These are phyloP conservation scores for Saksenaea oblongispora DNA, from an alignment of 371 early-diverging fungal genomes.

Conservation along the genomic window DNA sequence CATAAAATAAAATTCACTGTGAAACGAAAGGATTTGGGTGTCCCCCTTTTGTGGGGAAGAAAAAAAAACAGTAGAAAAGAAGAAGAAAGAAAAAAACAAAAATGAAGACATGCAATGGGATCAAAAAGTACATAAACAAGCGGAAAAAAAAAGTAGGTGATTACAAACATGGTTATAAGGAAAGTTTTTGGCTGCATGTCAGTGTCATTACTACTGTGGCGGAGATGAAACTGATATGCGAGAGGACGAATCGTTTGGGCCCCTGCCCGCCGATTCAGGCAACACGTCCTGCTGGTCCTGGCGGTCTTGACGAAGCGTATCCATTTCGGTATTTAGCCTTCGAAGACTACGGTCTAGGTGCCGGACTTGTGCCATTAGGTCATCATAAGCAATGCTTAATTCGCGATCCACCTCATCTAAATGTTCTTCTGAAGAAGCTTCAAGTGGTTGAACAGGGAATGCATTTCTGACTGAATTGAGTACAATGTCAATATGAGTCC, in stretches of 20 bases:
- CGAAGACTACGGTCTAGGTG: conserved; percentile 28
- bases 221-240: background rate
- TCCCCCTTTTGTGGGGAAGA: background rate
- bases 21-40: background rate
- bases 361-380: conserved; percentile 29
- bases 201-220: background rate
- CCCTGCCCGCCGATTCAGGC: background rate
- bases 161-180: background rate
- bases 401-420: conserved; percentile 31
- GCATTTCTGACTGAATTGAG: conserved; percentile 12
- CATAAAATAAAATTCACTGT: background rate
- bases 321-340: conserved; percentile 22
- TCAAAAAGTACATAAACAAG: background rate
- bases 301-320: conserved; percentile 10
- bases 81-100: background rate
- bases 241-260: background rate
- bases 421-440: conserved; percentile 21
- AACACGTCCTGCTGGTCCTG: background rate
- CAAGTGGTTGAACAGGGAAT: background rate
- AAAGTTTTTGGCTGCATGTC: background rate
- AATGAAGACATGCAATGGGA: background rate
- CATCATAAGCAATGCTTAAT: conserved; percentile 31
- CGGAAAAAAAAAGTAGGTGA: background rate
- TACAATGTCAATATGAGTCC: conserved; percentile 19
- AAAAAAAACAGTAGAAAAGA: background rate